A percentile compares a stretch with the other conserved stretches of the same genome.
These are phyloP conservation scores for Calonectria ilicicola DNA, from an alignment of 2,329 filamentous ascomycete genomes.

Conservation along the genomic window DNA sequence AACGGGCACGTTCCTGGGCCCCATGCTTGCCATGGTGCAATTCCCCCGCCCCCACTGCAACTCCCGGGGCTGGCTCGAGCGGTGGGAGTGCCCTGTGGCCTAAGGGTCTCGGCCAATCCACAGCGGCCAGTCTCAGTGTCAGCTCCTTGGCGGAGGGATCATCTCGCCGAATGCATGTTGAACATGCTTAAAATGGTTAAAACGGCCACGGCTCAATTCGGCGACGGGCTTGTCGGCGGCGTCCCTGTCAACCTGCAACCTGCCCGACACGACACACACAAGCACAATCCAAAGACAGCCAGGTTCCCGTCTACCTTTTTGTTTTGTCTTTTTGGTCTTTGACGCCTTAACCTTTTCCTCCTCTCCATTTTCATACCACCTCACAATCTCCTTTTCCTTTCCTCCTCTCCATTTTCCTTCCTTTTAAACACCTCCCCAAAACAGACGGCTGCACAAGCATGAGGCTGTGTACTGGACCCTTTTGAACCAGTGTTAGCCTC, in stretches of 20 bases:
- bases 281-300: too few relatives aligned
- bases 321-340: background rate
- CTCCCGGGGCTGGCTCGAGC: background rate
- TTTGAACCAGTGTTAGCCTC: background rate
- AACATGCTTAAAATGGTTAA: conserved; percentile 3
- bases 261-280: background rate
- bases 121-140: background rate
- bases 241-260: conserved; percentile 1
- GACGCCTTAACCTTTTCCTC: background rate
- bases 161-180: background rate
- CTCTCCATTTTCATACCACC: background rate
- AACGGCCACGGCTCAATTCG: background rate
- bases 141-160: background rate
- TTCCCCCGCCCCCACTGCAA: background rate
- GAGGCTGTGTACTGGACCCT: background rate
- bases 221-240: background rate
- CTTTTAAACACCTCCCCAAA: background rate
- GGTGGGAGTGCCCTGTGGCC: background rate
- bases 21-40: background rate
- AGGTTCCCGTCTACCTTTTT: background rate
- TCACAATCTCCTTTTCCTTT: background rate
- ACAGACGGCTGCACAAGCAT: background rate
- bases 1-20: background rate
- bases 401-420: background rate
- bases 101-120: background rate